These are phyloP conservation scores for Inga oerstediana DNA, from an alignment of 306 rosid species.

Conservation along the genomic window DNA sequence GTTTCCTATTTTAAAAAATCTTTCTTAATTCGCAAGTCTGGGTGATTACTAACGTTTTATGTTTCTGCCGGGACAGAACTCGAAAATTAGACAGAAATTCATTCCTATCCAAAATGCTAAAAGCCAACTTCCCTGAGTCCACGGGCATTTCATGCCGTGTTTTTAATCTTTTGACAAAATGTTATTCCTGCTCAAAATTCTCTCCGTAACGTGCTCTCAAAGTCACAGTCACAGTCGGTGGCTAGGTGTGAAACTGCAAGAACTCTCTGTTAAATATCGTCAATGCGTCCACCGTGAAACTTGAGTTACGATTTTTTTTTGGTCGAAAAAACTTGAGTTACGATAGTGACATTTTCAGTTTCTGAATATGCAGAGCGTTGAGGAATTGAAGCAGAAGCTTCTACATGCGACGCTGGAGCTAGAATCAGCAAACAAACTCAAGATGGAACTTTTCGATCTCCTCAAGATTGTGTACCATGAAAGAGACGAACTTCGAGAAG, in stretches of 20 bases:
- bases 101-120: background rate
- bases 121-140: background rate
- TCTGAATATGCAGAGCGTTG: constrained; percentile 50
- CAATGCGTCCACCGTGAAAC: background rate
- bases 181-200: background rate
- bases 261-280: background rate
- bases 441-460: constrained; percentile 39
- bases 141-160: background rate
- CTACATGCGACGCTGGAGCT: constrained; percentile 52
- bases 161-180: background rate
- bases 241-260: background rate
- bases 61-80: background rate
- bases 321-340: background rate
- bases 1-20: background rate
- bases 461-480: constrained; percentile 60
- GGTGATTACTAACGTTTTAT: background rate
- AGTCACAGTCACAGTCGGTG: background rate
- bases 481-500: constrained; percentile 73
- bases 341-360: constrained; percentile 6
- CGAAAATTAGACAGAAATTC: background rate
- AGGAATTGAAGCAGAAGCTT: constrained; percentile 64
- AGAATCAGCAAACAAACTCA: constrained; percentile 43
- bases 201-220: background rate
- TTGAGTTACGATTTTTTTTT: background rate
- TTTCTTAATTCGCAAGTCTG: background rate